These are phyloP conservation scores for Colletotrichum sp. DNA, from an alignment of 2,329 filamentous ascomycete species.

Conservation along the genomic window DNA sequence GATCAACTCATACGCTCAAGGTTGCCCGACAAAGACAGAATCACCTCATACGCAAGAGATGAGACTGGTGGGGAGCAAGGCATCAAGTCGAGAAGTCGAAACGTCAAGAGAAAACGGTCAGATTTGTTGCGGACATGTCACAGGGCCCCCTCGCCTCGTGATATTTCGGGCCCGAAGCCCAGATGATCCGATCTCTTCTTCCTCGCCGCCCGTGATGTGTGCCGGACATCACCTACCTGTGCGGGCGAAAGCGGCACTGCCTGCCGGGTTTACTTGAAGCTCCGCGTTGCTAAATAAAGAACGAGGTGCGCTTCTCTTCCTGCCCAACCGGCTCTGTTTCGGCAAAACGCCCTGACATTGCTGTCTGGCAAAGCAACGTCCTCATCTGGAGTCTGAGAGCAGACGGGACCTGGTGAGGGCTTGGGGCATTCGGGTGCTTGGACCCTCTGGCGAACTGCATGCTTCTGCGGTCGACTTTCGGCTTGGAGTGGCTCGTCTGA, in stretches of 20 bases:
- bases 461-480: not conserved
- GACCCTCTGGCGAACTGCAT: not conserved
- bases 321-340: not conserved
- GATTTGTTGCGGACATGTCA: not conserved
- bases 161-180: not conserved
- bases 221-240: not conserved
- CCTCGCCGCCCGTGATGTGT: not conserved
- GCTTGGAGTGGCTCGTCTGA: not conserved
- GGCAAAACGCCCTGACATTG: not conserved
- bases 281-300: not conserved
- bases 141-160: not conserved
- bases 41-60: not conserved
- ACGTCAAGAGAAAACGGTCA: not conserved
- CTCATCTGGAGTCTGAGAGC: not conserved
- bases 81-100: not conserved
- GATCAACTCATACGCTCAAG: not conserved
- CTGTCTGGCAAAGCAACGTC: not conserved
- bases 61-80: not conserved
- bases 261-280: not conserved
- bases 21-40: not conserved
- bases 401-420: not conserved
- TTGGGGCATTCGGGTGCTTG: not conserved
- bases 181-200: not conserved
- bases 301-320: not conserved
- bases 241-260: not conserved